Evolutionary conservation across 2,329 filamentous ascomycete genomes (phyloP), one percentile per base, ranked within the genome.

Genomic region (Bipolaris victoriae): DNA sequence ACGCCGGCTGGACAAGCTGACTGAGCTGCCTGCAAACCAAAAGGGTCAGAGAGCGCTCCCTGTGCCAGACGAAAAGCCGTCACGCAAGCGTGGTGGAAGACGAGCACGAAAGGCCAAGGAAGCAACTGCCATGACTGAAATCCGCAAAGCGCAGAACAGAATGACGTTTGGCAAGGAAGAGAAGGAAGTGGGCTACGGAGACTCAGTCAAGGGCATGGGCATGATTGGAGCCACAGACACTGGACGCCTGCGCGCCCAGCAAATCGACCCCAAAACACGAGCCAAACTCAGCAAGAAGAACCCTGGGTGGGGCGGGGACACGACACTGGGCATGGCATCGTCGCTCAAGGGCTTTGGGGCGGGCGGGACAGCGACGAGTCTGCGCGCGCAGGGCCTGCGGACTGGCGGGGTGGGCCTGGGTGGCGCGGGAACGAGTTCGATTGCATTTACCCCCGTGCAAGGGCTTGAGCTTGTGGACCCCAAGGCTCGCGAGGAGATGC

Each of bases 91-190:
- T 63, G 95, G 95, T 76, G 95, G 95, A 49, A 84, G 94, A 53
- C 84, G 92, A 64, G 95, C 93, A 11, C 84, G 95, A 55, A 97
- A 97, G 77, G 94, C 94, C 58, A 99, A 99, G 83, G 95, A 97
- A 77, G 93, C 94, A 3, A 91, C 91, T 6, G 94, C 95, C 58
- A 96, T 97, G 92, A 99, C 95, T 0, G 95, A 99, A 53, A 82
- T 99, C 29, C 88, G 93, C 64, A 97, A 98, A 77, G 92, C 92
- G 4, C 95, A 98, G 78, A 99, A 99, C 79, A 87, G 95, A 52
- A 89, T 99, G 86, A 92, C 89, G 0, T 99, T 99, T 71, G 93
- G 93, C 57, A 95, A 96, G 75, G 94, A 98, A 76, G 95, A 99
- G 78, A 89, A 87, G 68, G 95, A 99, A 77, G 88, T 95, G 1